Evolutionary conservation across 2,329 filamentous ascomycete species (phyloP).

Genomic region (Sclerotinia borealis): DNA sequence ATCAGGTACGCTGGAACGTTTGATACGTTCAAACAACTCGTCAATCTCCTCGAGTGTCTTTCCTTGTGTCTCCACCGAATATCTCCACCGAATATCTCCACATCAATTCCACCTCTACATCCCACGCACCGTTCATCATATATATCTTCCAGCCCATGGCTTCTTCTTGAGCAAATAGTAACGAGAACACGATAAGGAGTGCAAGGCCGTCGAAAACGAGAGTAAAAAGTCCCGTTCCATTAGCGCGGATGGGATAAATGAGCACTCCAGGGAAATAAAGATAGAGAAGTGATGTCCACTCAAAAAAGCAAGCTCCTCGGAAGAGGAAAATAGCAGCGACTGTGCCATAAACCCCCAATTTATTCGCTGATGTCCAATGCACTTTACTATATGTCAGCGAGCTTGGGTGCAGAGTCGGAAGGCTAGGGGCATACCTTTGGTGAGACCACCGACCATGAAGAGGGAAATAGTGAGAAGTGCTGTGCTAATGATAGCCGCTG

Average conservation of each 20-base stretch:
- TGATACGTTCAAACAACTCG: slow-evolving; percentile 27
- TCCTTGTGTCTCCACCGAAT: slow-evolving; percentile 36
- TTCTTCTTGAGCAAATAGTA: slow-evolving; percentile 37
- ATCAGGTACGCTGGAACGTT: slow-evolving; percentile 24
- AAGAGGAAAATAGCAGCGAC: slow-evolving; percentile 47
- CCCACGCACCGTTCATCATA: slow-evolving; percentile 37
- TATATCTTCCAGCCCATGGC: slow-evolving; percentile 44
- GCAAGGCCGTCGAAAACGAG: slow-evolving; percentile 31
- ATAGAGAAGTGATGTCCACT: slow-evolving; percentile 43
- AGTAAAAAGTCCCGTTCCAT: slow-evolving; percentile 38
- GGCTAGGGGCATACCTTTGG: slow-evolving; percentile 36
- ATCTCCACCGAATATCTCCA: slow-evolving; percentile 16
- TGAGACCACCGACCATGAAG: slow-evolving; percentile 49
- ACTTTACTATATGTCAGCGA: slow-evolving; percentile 1
- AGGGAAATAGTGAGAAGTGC: slow-evolving; percentile 38
- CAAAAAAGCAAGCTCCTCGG: slow-evolving; percentile 45
- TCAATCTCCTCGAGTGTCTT: slow-evolving; percentile 36
- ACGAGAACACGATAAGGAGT: slow-evolving; percentile 36
- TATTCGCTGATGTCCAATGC: slow-evolving; percentile 16
- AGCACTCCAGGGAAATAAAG: slow-evolving; percentile 45
- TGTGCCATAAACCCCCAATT: slow-evolving; percentile 36
- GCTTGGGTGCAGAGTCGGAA: slow-evolving; percentile 15
- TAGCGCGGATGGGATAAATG: slow-evolving; percentile 44
- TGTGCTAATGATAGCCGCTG: slow-evolving; percentile 38
- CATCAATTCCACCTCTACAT: slow-evolving; percentile 11